Evolutionary conservation across 116 monocot species (phyloP), one percentile per base, ranked within the genome.

Genomic region (Cymodocea nodosa): DNA sequence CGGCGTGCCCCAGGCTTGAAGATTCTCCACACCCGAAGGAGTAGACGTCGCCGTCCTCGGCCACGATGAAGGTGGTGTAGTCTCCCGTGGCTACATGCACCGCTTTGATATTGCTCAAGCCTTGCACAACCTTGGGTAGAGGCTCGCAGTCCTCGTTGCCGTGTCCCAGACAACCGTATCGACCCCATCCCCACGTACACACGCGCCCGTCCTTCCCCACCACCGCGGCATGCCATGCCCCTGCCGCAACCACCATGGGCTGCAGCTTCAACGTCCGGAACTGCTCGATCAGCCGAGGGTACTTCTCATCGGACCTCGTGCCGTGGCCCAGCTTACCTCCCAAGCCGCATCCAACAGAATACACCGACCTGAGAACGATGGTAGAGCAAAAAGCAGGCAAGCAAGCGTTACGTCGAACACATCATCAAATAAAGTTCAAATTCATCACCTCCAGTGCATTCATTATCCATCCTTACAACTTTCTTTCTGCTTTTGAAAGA

Each of bases 251-350:
- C 1, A 80, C 87, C 73, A 69, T 70, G 13, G 97, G 97, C 61
- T 97, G 91, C 40, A 91, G 57, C 20, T 91, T 88, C 59, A 97
- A 56, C 23, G 72, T 52, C 35, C 78, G 80, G 63, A 97, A 85
- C 60, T 81, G 81, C 64, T 87, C 87, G 2, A 97, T 91, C 60
- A 90, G 59, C 63, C 83, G 79, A 2, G 97, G 97, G 23, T 87
- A 69, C 64, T 78, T 90, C 71, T 91, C 91, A 66, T 91, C 91
- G 0, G 87, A 84, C 57, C 82, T 79, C 2, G 91, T 79, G 35
- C 97, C 91, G 65, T 97, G 97, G 3, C 97, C 97, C 11, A 97
- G 91, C 67, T 97, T 97, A 20, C 97, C 97, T 37, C 97, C 97
- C 52, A 90, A 75, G 10, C 97, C 97, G 70, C 97, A 97, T 10